Evolutionary conservation across 371 early-diverging fungal species (phyloP), one percentile per base, ranked within the genome.

Genomic region (Encephalitozoon intestinalis): DNA sequence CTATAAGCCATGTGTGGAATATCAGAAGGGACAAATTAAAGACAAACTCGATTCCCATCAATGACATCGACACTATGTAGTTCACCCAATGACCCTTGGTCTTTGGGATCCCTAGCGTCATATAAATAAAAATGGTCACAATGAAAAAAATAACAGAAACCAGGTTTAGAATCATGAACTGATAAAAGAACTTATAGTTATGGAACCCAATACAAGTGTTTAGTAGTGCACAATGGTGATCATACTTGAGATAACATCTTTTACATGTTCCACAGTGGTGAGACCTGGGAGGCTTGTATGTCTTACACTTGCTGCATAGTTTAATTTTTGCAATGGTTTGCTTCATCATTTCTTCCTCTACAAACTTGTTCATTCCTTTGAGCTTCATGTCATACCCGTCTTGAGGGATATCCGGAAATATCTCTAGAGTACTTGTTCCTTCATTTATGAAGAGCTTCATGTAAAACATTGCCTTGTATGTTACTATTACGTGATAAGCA

Each of bases 1-100:
- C 79, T 78, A 92, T 90, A 75, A 89, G 91, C 43, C 90, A 68
- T 73, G 94, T 94, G 84, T 89, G 94, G 44, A 88, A 81, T 26
- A 88, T 86, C 52, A 96, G 86, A 1, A 89, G 84, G 26, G 91
- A 92, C 30, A 93, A 15, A 46, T 40, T 64, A 92, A 15, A 88
- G 88, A 73, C 91, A 67, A 30, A 91, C 84, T 30, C 90, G 88
- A 30, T 89, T 80, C 21, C 88, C 84, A 37, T 88, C 84, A 67
- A 90, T 81, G 9, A 69, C 26, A 91, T 72, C 73, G 52, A 64
- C 2, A 75, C 51, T 31, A 82, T 76, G 44, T 74, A 73, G 49
- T 76, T 90, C 87, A 21, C 87, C 79, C 28, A 89, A 77, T 41
- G 43, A 6, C 5, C 23, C 1, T 1, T 30, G 75, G 12, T 8